These are phyloP conservation scores for apple (Malus domestica) DNA, from an alignment of 306 rosid genomes.

Conservation along the genomic window ASM211411v1 NC_041795.1:13740001-13740500, in stretches of 20 bases:
- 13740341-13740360: conserved; percentile 74
- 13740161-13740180: conserved; percentile 34
- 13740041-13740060: conserved; percentile 8
- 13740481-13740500: conserved; percentile 27
- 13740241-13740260: conserved; percentile 42
- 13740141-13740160: conserved; percentile 26
- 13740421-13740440: conserved; percentile 40
- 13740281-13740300: conserved; percentile 62
- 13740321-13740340: conserved; percentile 69
- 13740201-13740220: conserved; percentile 40
- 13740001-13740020: conserved; percentile 64
- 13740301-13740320: conserved; percentile 84
- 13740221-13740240: conserved; percentile 25
- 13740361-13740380: conserved; percentile 51
- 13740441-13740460: conserved; percentile 39
- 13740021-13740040: conserved; percentile 59
- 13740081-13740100: conserved; percentile 47
- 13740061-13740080: conserved; percentile 31
- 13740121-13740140: conserved; percentile 41
- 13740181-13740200: conserved; percentile 27
- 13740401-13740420: conserved; percentile 42
- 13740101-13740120: conserved; percentile 56
- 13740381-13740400: conserved; percentile 58
- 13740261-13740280: conserved; percentile 36
- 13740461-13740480: conserved; percentile 37